Percentiles rank a stretch among this genome's conserved stretches.
Evolutionary conservation across 2,329 filamentous ascomycete species (phyloP).

Genomic region (Fusarium sp.): DNA sequence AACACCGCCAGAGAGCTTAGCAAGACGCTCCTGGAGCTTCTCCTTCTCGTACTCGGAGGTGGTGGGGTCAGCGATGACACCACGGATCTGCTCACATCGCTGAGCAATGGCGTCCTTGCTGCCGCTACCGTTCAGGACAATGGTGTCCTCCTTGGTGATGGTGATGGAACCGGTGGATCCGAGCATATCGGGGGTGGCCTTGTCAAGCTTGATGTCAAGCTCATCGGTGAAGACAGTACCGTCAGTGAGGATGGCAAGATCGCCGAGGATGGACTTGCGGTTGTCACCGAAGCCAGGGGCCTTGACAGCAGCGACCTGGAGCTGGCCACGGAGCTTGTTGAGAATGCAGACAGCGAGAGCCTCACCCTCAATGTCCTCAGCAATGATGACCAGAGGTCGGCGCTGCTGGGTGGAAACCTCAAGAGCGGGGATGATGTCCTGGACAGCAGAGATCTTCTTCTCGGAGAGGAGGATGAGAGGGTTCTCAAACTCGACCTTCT

Average conservation of each 20-base stretch:
- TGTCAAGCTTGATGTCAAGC: constrained; percentile 99
- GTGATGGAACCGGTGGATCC: constrained; percentile 98
- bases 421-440: constrained; percentile 98
- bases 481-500: constrained; percentile 99
- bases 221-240: constrained; percentile 98
- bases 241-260: constrained; percentile 95
- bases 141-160: constrained; percentile 99
- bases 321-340: constrained; percentile 99
- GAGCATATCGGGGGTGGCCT: constrained; percentile 94
- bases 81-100: constrained; percentile 98
- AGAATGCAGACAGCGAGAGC: constrained; percentile 98
- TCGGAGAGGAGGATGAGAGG: constrained; percentile 97
- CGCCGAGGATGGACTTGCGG: constrained; percentile 99
- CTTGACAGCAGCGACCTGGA: constrained; percentile 98
- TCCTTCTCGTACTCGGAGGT: constrained; percentile 99
- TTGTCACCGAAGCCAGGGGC: constrained; percentile 99
- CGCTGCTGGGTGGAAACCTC: constrained; percentile 96
- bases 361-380: constrained; percentile 98
- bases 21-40: constrained; percentile 99
- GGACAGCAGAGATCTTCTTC: constrained; percentile 99
- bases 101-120: constrained; percentile 93
- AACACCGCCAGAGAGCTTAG: constrained; percentile 98
- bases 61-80: constrained; percentile 91
- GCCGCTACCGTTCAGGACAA: constrained; percentile 96
- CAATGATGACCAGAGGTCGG: constrained; percentile 96